Conservation (phyloP, 176 grass and related monocot genomes). For the Alopecurus myosuroides region DNA sequence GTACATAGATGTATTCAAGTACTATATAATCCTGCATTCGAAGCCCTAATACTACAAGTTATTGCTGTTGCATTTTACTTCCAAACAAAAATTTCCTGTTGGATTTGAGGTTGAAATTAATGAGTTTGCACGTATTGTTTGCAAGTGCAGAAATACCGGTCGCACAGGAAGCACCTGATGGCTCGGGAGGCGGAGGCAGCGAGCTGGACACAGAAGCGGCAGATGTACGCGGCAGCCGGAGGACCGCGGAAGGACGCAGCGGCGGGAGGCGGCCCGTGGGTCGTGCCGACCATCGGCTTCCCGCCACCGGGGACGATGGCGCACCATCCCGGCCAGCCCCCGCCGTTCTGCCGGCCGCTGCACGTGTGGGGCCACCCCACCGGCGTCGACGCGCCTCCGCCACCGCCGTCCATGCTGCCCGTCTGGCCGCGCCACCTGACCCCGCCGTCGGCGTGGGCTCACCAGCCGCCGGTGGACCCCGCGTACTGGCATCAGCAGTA, state of each 20-base stretch:
- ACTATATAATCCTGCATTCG: no score
- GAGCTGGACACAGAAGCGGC: conserved; percentile 62
- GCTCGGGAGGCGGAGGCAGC: conserved; percentile 78
- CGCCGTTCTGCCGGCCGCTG: conserved; percentile 33
- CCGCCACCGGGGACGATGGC: conserved; percentile 36
- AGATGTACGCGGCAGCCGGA: conserved; percentile 35
- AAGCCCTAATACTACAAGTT: no score
- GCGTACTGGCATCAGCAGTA: conserved; percentile 78
- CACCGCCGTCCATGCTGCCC: conserved; percentile 15
- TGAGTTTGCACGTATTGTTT: background rate
- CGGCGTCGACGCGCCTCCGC: background rate
- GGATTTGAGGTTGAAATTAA: background rate
- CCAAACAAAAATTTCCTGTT: no score
- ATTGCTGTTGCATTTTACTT: no score
- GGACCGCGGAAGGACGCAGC: background rate
- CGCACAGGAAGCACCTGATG: conserved; percentile 82
- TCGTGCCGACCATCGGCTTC: conserved; percentile 67
- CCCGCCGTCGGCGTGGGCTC: conserved; percentile 31
- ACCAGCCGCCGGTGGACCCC: conserved; percentile 39
- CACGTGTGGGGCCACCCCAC: conserved; percentile 64
- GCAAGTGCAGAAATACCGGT: conserved; percentile 81
- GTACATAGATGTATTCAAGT: no score
- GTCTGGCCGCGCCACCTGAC: conserved; percentile 58
- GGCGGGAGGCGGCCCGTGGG: conserved; percentile 23
- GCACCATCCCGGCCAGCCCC: conserved; percentile 21